phyloP scores from a whole-genome alignment of 2,329 filamentous ascomycete species.

The Colletotrichum camelliae region DNA sequence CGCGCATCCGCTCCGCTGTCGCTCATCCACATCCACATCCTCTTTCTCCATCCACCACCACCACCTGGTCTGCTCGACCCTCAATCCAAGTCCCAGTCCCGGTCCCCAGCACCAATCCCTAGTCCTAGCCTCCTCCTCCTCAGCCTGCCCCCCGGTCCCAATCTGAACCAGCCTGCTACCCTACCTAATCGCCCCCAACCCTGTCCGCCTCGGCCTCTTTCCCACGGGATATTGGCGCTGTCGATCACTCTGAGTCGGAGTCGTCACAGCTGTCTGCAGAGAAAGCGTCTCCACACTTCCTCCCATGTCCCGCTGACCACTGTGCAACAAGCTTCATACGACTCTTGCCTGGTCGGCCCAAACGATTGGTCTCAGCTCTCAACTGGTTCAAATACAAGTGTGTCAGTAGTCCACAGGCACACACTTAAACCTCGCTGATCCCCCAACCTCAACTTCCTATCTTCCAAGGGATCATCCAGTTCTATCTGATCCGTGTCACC shows the following conservation, averaged over 20 bases:
- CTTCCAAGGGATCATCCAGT: constrained; percentile 36
- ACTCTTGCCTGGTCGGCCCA: constrained; percentile 38
- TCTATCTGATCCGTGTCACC: constrained; percentile 38
- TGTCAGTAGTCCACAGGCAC: constrained; percentile 24
- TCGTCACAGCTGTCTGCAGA: constrained; percentile 52
- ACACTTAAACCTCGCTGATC: constrained; percentile 58
- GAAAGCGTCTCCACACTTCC: constrained; percentile 39
- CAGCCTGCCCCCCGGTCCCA: constrained; percentile 35
- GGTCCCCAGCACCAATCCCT: not conserved
- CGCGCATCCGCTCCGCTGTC: constrained; percentile 14
- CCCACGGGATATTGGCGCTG: constrained; percentile 56
- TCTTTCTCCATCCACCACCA: not conserved
- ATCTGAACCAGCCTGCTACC: constrained; percentile 39
- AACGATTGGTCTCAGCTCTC: constrained; percentile 43
- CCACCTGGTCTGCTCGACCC: not conserved
- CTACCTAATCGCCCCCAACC: constrained; percentile 47
- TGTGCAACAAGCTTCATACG: constrained; percentile 48
- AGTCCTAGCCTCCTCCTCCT: constrained; percentile 28
- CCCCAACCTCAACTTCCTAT: constrained; percentile 40
- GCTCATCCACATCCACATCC: not conserved
- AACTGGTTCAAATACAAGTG: constrained; percentile 29
- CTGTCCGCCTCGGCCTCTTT: constrained; percentile 50
- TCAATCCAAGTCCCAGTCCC: too few species aligned
- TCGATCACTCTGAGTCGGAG: constrained; percentile 59
- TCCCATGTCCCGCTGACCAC: constrained; percentile 44